Conservation (phyloP, 768 basidiomycete species). For the Mycena kentingensis region DNA sequence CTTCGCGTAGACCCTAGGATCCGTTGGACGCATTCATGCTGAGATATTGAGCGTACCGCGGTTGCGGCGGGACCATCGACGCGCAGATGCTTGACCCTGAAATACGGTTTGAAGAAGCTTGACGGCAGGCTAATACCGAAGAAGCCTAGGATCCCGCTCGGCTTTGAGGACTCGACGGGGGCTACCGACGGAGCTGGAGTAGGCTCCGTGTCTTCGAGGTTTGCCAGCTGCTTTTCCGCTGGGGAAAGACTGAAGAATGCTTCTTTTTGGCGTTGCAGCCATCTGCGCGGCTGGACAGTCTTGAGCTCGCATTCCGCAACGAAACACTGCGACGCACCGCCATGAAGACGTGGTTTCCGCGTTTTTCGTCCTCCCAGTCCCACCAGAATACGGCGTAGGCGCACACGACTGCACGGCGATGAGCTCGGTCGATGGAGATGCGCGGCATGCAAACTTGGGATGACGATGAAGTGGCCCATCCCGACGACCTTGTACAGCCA, state of each 20-base stretch:
- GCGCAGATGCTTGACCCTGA: slow-evolving; percentile 11
- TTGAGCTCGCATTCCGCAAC: not conserved
- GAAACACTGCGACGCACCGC: slow-evolving; percentile 36
- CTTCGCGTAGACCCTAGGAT: slow-evolving; percentile 16
- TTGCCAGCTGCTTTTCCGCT: slow-evolving; percentile 37
- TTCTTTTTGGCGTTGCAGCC: slow-evolving; percentile 41
- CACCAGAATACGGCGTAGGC: slow-evolving; percentile 18
- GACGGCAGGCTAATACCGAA: slow-evolving; percentile 18
- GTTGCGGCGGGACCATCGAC: slow-evolving; percentile 18
- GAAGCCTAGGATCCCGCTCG: not conserved
- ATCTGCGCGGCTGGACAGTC: slow-evolving; percentile 45
- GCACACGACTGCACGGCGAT: slow-evolving; percentile 13
- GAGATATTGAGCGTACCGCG: slow-evolving; percentile 4
- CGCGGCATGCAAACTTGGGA: slow-evolving; percentile 12
- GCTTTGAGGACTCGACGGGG: not conserved
- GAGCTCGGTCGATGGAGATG: not conserved
- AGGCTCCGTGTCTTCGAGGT: not conserved
- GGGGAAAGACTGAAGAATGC: slow-evolving; percentile 48
- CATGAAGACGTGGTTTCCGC: slow-evolving; percentile 47
- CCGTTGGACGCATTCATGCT: not conserved
- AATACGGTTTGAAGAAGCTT: slow-evolving; percentile 23
- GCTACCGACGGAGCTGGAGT: not conserved
- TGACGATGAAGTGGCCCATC: slow-evolving; percentile 18
- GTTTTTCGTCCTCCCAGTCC: slow-evolving; percentile 36
- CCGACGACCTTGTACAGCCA: slow-evolving; percentile 21